These are phyloP conservation scores for Sistotremastrum niveocremeum DNA, from an alignment of 768 basidiomycete genomes.

Conservation along the genomic window DNA sequence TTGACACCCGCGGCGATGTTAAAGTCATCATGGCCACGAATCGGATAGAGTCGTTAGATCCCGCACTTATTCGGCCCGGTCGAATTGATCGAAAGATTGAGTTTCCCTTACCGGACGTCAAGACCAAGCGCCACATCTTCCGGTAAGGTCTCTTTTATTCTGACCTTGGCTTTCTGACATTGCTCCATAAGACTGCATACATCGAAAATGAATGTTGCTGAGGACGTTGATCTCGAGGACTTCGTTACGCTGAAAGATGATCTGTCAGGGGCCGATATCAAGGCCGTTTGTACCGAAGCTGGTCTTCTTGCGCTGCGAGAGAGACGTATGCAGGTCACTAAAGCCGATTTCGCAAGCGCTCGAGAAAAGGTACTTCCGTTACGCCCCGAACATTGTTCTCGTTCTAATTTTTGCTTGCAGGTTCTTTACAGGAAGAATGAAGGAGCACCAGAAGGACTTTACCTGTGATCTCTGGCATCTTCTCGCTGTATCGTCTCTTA, in stretches of 20 bases:
- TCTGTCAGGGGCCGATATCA: constrained; percentile 94
- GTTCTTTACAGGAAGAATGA: constrained; percentile 95
- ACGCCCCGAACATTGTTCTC: neutral
- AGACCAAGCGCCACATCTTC: constrained; percentile 99
- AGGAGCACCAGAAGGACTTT: constrained; percentile 83
- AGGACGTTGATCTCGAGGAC: constrained; percentile 91
- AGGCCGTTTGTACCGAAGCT: constrained; percentile 98
- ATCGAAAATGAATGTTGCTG: constrained; percentile 78
- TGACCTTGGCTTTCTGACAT: constrained; percentile 3
- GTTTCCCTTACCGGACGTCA: constrained; percentile 93
- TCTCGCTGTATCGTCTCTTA: neutral
- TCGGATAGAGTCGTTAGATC: constrained; percentile 92
- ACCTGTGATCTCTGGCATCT: constrained; percentile 36
- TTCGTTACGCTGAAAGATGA: constrained; percentile 94
- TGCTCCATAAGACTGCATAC: constrained; percentile 59
- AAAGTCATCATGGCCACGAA: constrained; percentile 99
- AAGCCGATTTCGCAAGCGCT: constrained; percentile 80
- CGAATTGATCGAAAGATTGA: constrained; percentile 99
- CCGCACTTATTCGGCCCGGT: constrained; percentile 94
- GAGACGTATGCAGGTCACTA: constrained; percentile 86
- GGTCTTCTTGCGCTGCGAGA: constrained; percentile 90
- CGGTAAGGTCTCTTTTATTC: constrained; percentile 26
- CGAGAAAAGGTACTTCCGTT: constrained; percentile 68
- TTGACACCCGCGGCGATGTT: constrained; percentile 97
- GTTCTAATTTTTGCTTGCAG: constrained; percentile 20